Evolutionary conservation across 139 green algal genomes (phyloP).

Genomic region (Chlorella sorokiniana): DNA sequence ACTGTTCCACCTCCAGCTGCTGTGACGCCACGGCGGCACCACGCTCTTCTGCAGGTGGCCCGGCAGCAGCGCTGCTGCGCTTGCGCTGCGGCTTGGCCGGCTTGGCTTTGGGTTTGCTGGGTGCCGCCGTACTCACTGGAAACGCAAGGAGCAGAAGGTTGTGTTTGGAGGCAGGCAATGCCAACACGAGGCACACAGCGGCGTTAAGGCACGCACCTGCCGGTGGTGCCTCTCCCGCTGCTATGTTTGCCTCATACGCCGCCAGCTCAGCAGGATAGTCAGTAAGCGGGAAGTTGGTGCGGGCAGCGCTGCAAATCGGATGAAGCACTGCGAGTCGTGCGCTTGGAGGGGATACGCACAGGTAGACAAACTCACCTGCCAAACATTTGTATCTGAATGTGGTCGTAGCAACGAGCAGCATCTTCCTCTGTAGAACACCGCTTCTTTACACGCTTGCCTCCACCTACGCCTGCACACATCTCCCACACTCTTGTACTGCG

Average conservation of each 20-base stretch:
- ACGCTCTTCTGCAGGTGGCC: background rate
- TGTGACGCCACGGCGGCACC: background rate
- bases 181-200: too few relatives aligned
- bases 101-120: background rate
- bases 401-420: too few relatives aligned
- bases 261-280: conserved; percentile 2
- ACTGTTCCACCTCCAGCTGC: background rate
- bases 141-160: background rate
- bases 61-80: background rate
- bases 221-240: background rate
- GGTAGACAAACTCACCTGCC: background rate
- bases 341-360: background rate
- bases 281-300: conserved; percentile 16
- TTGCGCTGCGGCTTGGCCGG: background rate
- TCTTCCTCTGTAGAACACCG: background rate
- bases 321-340: too few relatives aligned
- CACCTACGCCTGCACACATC: background rate
- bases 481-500: background rate
- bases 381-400: too few relatives aligned
- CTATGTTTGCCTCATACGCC: background rate
- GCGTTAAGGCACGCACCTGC: background rate
- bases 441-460: background rate
- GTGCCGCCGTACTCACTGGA: background rate
- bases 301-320: background rate
- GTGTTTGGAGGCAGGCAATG: too few relatives aligned